These are phyloP conservation scores for Pichiaceae sp. DNA, from an alignment of 1,139 yeast species.

Conservation along the genomic window DNA sequence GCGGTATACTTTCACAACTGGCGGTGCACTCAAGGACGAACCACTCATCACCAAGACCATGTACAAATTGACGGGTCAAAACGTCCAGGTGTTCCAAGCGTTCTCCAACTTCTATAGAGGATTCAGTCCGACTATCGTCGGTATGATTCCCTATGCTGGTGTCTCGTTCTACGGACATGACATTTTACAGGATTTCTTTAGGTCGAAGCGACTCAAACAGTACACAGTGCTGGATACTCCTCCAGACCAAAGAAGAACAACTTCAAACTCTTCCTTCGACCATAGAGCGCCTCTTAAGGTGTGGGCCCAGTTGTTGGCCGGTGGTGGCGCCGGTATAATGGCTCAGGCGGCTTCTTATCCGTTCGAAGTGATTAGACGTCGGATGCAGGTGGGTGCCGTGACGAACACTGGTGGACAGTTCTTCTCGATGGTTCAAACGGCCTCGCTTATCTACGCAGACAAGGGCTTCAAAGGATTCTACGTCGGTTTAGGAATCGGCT, in stretches of 20 bases:
- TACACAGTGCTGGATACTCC: conserved; percentile 40
- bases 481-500: conserved; percentile 92
- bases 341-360: conserved; percentile 98
- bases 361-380: conserved; percentile 84
- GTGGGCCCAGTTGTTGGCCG: conserved; percentile 91
- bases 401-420: conserved; percentile 50
- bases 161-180: conserved; percentile 95
- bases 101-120: conserved; percentile 84
- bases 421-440: conserved; percentile 44
- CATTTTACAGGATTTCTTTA: conserved; percentile 73
- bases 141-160: conserved; percentile 98
- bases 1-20: conserved; percentile 17
- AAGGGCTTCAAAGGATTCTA: conserved; percentile 81
- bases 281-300: conserved; percentile 62
- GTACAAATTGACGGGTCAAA: conserved; percentile 26
- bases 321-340: conserved; percentile 89
- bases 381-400: conserved; percentile 94
- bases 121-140: conserved; percentile 85
- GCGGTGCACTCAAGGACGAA: conserved; percentile 17
- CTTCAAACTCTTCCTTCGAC: conserved; percentile 33
- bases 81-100: conserved; percentile 32
- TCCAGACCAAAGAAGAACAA: conserved; percentile 7
- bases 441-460: conserved; percentile 54
- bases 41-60: conserved; percentile 30
- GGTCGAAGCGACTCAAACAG: conserved; percentile 44